A percentile compares a stretch with the other conserved stretches of the same genome.
Evolutionary conservation across 441 rosid species (phyloP).

Genomic region (Eruca vesicaria): DNA sequence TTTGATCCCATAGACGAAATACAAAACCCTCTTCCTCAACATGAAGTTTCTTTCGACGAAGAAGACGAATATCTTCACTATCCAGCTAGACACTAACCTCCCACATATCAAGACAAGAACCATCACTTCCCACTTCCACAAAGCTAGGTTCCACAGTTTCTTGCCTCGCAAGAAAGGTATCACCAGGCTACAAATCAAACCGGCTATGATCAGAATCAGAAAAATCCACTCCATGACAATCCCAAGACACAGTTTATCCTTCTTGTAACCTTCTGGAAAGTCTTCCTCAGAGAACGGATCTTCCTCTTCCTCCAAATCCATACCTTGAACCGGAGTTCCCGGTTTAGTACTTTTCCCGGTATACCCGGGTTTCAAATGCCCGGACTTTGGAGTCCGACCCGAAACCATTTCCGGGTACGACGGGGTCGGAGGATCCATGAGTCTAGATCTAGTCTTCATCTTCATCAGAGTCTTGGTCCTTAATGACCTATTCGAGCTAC

Average conservation of each 20-base stretch:
- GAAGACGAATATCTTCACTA: constrained; percentile 47
- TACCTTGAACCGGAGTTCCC: constrained; percentile 24
- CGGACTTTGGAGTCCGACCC: constrained; percentile 40
- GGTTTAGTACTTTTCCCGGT: constrained; percentile 35
- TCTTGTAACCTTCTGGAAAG: constrained; percentile 53
- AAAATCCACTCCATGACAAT: constrained; percentile 50
- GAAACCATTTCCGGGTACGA: constrained; percentile 39
- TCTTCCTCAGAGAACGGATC: constrained; percentile 56
- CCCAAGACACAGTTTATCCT: constrained; percentile 38
- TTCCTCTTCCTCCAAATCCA: constrained; percentile 53
- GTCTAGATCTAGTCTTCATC: constrained; percentile 46
- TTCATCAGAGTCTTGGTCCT: constrained; percentile 39
- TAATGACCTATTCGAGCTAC: constrained; percentile 42
- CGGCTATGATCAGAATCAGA: constrained; percentile 48
- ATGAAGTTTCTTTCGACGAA: constrained; percentile 56
- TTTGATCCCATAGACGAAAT: constrained; percentile 64
- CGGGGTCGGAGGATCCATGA: constrained; percentile 54
- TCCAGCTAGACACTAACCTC: constrained; percentile 63
- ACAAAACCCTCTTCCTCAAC: constrained; percentile 52
- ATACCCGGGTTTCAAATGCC: constrained; percentile 42
- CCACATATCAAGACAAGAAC: constrained; percentile 64
- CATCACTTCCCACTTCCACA: constrained; percentile 69
- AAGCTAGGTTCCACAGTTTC: constrained; percentile 44
- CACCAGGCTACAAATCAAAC: constrained; percentile 43
- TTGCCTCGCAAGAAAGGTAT: constrained; percentile 35